A percentile compares a stretch with the other conserved stretches of the same genome.
phyloP scores from a whole-genome alignment of 1,284 basidiomycete species.

The Tausonia pullulans region DNA sequence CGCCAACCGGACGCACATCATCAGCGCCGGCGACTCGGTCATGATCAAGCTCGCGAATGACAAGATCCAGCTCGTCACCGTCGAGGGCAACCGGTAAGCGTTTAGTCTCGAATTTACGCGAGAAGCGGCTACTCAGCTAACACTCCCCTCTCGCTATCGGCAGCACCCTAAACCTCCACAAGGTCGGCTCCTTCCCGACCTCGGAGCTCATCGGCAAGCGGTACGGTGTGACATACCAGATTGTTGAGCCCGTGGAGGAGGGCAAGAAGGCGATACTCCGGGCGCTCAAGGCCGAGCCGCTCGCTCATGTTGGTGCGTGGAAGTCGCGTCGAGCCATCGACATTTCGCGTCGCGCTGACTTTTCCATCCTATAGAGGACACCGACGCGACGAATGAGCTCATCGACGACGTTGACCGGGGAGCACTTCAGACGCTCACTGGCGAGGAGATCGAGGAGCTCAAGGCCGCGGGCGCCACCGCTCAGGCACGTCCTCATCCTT shows the following conservation, averaged over 20 bases:
- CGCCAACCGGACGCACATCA: constrained; percentile 16
- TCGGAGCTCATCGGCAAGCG: constrained; percentile 33
- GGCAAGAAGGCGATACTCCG: constrained; percentile 13
- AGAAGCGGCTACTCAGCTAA: not conserved
- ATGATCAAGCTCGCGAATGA: constrained; percentile 37
- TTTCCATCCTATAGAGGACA: constrained; percentile 52
- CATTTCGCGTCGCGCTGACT: not conserved
- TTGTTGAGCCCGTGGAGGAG: constrained; percentile 19
- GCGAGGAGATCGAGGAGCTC: constrained; percentile 66
- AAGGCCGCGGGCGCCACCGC: constrained; percentile 64
- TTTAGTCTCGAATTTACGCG: not conserved
- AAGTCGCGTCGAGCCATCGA: not conserved
- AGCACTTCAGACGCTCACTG: constrained; percentile 62
- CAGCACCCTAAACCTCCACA: constrained; percentile 36
- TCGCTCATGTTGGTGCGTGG: constrained; percentile 22
- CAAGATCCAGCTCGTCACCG: constrained; percentile 34
- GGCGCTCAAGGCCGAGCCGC: constrained; percentile 18
- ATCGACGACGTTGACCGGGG: constrained; percentile 60
- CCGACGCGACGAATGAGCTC: constrained; percentile 73
- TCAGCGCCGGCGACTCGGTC: constrained; percentile 36
- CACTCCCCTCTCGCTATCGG: not conserved
- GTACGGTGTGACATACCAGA: constrained; percentile 40
- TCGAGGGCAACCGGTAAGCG: constrained; percentile 30
- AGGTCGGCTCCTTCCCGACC: constrained; percentile 38
- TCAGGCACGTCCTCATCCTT: constrained; percentile 41